phyloP scores from a whole-genome alignment of 116 monocot genomes.

The Zostera marina region DNA sequence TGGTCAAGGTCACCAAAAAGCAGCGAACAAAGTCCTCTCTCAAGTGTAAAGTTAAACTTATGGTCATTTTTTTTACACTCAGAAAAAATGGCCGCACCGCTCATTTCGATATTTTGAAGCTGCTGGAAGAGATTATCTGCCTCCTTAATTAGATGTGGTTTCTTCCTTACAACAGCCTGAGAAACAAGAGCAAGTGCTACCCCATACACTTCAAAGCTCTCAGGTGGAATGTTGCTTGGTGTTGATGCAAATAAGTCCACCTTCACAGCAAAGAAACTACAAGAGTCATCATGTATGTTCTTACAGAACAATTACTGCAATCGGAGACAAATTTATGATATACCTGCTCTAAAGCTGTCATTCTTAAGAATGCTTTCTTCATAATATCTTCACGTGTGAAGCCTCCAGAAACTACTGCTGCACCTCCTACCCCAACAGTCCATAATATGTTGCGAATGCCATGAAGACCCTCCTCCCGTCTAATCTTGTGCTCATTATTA shows the following conservation, averaged over 20 bases:
- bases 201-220: slow-evolving; percentile 73
- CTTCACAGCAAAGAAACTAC: slow-evolving; percentile 19
- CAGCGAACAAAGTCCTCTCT: slow-evolving; percentile 72
- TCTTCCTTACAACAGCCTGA: slow-evolving; percentile 54
- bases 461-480: slow-evolving; percentile 67
- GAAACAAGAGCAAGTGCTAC: slow-evolving; percentile 78
- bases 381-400: slow-evolving; percentile 78
- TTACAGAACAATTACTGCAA: background rate
- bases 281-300: background rate
- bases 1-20: slow-evolving; percentile 69
- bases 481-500: slow-evolving; percentile 42
- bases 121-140: slow-evolving; percentile 63
- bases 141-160: slow-evolving; percentile 51
- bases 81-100: slow-evolving; percentile 16
- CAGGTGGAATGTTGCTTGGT: slow-evolving; percentile 75
- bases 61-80: slow-evolving; percentile 17
- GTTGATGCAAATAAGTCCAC: slow-evolving; percentile 65
- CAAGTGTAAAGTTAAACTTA: slow-evolving; percentile 50
- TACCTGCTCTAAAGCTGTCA: slow-evolving; percentile 92
- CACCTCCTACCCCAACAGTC: slow-evolving; percentile 72
- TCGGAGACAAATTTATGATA: background rate
- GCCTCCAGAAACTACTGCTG: slow-evolving; percentile 62
- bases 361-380: slow-evolving; percentile 58
- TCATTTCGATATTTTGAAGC: slow-evolving; percentile 52
- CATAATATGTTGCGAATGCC: slow-evolving; percentile 68